phyloP scores from a whole-genome alignment of 2,329 filamentous ascomycete genomes.

The Ophiostoma triangulosporum region DNA sequence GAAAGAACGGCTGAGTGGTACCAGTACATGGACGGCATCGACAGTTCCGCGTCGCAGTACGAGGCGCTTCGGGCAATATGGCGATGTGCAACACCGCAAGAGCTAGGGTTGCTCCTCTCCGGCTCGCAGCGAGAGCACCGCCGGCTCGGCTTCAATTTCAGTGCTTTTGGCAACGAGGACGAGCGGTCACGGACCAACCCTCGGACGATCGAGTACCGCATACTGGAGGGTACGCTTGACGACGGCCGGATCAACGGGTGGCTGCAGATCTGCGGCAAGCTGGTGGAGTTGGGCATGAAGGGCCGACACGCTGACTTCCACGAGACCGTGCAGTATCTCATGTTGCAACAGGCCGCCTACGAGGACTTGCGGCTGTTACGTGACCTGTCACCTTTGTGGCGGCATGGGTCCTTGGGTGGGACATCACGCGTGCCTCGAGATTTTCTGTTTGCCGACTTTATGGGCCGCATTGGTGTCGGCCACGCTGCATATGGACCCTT shows the following conservation, averaged over 20 bases:
- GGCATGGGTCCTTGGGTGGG: background rate
- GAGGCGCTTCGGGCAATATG: slow-evolving; percentile 21
- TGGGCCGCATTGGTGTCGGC: slow-evolving; percentile 10
- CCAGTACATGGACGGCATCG: slow-evolving; percentile 10
- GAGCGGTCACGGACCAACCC: slow-evolving; percentile 22
- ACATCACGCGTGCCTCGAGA: background rate
- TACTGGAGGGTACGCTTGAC: slow-evolving; percentile 24
- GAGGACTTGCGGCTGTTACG: background rate
- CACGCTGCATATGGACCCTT: slow-evolving; percentile 7
- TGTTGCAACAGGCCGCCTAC: slow-evolving; percentile 8
- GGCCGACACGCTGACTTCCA: slow-evolving; percentile 7
- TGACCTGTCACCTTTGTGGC: background rate
- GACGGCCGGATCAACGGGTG: slow-evolving; percentile 21
- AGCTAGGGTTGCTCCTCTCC: slow-evolving; percentile 24
- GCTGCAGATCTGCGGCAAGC: slow-evolving; percentile 21
- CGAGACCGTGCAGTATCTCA: slow-evolving; percentile 9
- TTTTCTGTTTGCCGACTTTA: slow-evolving; percentile 7
- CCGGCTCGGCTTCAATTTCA: slow-evolving; percentile 29
- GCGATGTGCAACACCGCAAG: slow-evolving; percentile 15
- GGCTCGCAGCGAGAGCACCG: slow-evolving; percentile 21
- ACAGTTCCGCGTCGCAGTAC: slow-evolving; percentile 7
- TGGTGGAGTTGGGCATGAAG: slow-evolving; percentile 19
- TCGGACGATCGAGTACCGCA: slow-evolving; percentile 26
- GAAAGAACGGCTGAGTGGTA: slow-evolving; percentile 13
- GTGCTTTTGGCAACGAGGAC: slow-evolving; percentile 24